Base-by-base conservation (phyloP, 257 asterid genomes). In the Osmanthus fragrans region DNA sequence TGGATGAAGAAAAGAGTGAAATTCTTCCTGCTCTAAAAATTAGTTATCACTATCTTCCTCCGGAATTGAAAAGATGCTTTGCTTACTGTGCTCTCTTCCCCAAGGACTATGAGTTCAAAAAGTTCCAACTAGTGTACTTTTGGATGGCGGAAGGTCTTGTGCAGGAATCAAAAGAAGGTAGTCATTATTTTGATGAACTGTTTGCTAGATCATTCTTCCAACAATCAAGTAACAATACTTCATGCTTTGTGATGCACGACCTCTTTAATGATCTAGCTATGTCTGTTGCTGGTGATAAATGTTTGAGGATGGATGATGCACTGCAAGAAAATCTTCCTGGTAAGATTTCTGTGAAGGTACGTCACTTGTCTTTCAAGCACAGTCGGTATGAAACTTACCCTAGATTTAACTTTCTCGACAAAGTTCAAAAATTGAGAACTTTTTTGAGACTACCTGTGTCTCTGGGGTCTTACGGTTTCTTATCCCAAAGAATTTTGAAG, bases 351-450 rank as follows among this genome's bases (percentile, higher is more conserved):
- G 37, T 30, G 1, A 73, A 72, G 37, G 71, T 76, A 42, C 83
- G 84, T 33, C 81, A 84, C 56, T 79, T 78, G 33, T 81, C 85
- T 36, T 81, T 71, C 64, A 67, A 51, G 49, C 82, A 76, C 30
- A 66, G 69, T 29, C 64, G 60, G 10, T 67, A 72, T 69, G 88
- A 81, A 64, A 51, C 10, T 73, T 49, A 76, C 56, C 73, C 67
- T 29, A 11, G 54, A 54, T 81, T 78, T 18, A 76, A 66, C 40
- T 75, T 73, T 25, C 70, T 84, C 47, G 19, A 70, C 27, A 73
- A 73, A 76, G 84, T 64, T 73, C 29, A 23, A 60, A 82, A 83
- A 60, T 78, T 81, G 36, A 71, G 88, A 71, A 85, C 82, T 1
- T 85, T 82, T 74, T 68, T 85, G 76, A 78, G 86, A 29, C 47